These are phyloP conservation scores for Isatis tinctoria DNA, from an alignment of 345 rosid genomes.

Conservation along the genomic window DNA sequence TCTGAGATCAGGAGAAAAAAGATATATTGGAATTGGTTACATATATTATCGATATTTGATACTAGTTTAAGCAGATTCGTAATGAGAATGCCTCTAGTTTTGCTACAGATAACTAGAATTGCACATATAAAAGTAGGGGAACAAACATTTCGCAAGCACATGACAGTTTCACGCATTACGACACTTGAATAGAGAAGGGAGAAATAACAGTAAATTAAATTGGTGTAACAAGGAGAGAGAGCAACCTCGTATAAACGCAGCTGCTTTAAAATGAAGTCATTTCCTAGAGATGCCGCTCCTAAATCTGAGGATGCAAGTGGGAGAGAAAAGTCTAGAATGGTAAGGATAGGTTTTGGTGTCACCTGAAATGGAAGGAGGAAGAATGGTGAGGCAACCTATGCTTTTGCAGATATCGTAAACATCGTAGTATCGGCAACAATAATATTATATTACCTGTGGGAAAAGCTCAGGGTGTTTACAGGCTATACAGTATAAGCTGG, in stretches of 20 bases:
- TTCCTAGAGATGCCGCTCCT: constrained; percentile 87
- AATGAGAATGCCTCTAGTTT: neutral
- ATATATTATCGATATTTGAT: neutral
- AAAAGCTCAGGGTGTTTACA: constrained; percentile 66
- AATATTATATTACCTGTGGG: constrained; percentile 56
- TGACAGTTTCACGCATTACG: neutral
- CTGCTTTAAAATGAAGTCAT: constrained; percentile 75
- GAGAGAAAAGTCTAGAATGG: constrained; percentile 56
- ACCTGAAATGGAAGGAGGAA: constrained; percentile 48
- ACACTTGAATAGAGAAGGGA: neutral
- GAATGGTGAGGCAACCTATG: constrained; percentile 5
- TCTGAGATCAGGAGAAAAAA: constrained; percentile 44
- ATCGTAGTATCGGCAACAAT: neutral
- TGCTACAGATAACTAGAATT: constrained; percentile 5
- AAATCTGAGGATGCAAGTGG: constrained; percentile 93
- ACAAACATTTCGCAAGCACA: neutral
- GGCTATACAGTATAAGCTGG: constrained; percentile 65
- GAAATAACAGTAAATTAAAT: neutral
- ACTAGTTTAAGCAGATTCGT: neutral
- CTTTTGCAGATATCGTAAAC: neutral
- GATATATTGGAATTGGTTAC: neutral
- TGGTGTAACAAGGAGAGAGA: neutral
- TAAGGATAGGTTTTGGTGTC: constrained; percentile 82
- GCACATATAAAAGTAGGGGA: neutral
- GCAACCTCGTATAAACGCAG: constrained; percentile 65